Percentiles rank a stretch among this genome's conserved stretches.
Conservation (phyloP, 257 asterid genomes). For the Echium plantagineum region DNA sequence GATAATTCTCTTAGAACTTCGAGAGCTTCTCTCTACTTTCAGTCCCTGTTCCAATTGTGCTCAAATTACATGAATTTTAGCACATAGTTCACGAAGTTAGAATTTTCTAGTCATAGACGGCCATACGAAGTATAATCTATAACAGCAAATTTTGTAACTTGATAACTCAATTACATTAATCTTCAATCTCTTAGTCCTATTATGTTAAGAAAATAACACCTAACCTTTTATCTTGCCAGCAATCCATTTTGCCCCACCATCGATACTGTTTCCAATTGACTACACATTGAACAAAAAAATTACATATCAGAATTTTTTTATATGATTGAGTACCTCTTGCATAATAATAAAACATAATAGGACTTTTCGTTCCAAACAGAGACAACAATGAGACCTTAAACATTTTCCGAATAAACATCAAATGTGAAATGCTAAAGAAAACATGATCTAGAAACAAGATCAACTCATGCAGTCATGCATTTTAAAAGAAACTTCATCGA, state of each 20-base stretch:
- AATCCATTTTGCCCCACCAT: conserved; percentile 74
- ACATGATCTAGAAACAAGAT: background rate
- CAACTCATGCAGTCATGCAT: background rate
- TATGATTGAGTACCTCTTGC: background rate
- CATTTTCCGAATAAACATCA: no score
- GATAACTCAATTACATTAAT: background rate
- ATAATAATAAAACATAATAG: no score
- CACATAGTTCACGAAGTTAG: no score
- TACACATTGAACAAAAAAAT: conserved; percentile 11
- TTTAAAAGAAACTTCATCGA: background rate
- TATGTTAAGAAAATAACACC: conserved; percentile 4
- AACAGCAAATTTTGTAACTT: background rate
- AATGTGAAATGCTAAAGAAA: background rate
- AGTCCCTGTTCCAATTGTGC: no score
- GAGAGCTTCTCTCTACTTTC: no score
- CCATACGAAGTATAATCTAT: no score
- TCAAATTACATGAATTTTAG: no score
- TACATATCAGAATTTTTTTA: background rate
- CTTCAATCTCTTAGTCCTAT: background rate
- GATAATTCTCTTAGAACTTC: no score
- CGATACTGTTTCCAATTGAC: conserved; percentile 55
- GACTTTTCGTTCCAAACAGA: background rate
- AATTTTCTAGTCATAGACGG: background rate
- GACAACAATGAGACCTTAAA: no score
- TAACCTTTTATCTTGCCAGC: conserved; percentile 70